Base-by-base conservation (phyloP, 1,284 basidiomycete species). In the Cutaneotrichosporon mucoides region DNA sequence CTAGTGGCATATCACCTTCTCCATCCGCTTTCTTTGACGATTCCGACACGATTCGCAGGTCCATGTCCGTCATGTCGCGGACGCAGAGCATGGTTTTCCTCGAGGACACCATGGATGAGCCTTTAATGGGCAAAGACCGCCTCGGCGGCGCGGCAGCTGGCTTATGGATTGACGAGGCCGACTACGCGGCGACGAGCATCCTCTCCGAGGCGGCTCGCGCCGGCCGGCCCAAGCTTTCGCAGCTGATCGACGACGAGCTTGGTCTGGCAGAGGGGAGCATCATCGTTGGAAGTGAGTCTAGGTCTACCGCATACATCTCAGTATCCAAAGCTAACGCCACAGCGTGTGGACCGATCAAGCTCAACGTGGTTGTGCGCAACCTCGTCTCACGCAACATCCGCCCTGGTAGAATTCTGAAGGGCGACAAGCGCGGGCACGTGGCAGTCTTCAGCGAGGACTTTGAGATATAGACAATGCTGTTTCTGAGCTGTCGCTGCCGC, bases 201-300 rank as follows among this genome's bases (percentile, higher is more conserved):
- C 79, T 92, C 43, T 82, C 87, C 8, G 89, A 91, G 75, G 80
- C 84, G 57, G 87, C 87, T 8, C 80, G 85, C 47, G 83, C 84
- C 1, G 90, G 90, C 0, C 85, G 86, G 68, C 90, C 90, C n/a
- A 86, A 84, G 66, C 73, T 90, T 49, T 83, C 85, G 52, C 77
- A 81, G 50, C 84, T 90, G 49, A 72, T 91, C 13, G 80, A 81
- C 11, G 86, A 88, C 56, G 89, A 90, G 72, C 82, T 88, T 5
- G 80, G 83, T 52, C 63, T 66, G 6, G 81, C 86, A 4, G 72
- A 79, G 63, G 88, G 87, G 5, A 76, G 83, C 9, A 73, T 88
- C 48, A 79, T 87, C 45, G 88, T 90, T 52, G 86, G 85, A 87
- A 86, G 24, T 24, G 24, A 24, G 24, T 24, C 24, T 24, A 24